Evolutionary conservation across 345 rosid species (phyloP).

Genomic region (Triadica sebifera): DNA sequence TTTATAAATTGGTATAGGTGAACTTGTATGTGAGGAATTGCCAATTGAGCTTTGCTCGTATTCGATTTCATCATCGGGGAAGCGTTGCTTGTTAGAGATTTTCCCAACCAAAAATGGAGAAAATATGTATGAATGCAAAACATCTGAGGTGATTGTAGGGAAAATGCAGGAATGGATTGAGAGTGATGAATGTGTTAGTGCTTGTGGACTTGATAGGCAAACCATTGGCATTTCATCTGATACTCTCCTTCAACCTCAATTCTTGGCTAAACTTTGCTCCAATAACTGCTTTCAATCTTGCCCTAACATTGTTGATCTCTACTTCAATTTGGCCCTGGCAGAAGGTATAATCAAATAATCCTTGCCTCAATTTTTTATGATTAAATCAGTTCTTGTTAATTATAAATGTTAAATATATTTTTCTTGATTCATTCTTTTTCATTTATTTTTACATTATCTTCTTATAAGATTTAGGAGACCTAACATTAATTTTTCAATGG

Average conservation of each 20-base stretch:
- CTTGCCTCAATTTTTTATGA: neutral
- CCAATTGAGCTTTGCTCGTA: slow-evolving; percentile 25
- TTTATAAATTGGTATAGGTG: too few relatives aligned
- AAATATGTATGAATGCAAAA: slow-evolving; percentile 30
- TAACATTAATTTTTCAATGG: too few relatives aligned
- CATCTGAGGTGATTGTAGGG: slow-evolving; percentile 26
- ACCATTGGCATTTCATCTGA: slow-evolving; percentile 34
- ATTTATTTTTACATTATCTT: too few relatives aligned
- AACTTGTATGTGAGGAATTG: slow-evolving; percentile 34
- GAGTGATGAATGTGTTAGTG: slow-evolving; percentile 27
- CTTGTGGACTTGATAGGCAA: slow-evolving; percentile 29
- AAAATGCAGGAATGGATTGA: slow-evolving; percentile 25
- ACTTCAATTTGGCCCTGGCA: slow-evolving; percentile 33
- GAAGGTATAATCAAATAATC: slow-evolving; percentile 25
- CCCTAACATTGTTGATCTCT: slow-evolving; percentile 38
- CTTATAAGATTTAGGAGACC: too few relatives aligned
- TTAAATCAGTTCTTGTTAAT: neutral
- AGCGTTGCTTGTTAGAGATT: slow-evolving; percentile 38
- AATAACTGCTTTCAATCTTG: slow-evolving; percentile 21
- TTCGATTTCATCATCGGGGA: slow-evolving; percentile 29
- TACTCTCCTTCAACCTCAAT: slow-evolving; percentile 26
- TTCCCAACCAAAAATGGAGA: neutral
- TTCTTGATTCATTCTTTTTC: too few relatives aligned
- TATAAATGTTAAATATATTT: too few relatives aligned
- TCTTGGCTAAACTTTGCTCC: slow-evolving; percentile 36